A percentile compares a stretch with the other conserved stretches of the same genome.
Evolutionary conservation across 352 stramenopile genomes (phyloP).

Genomic region (Halophytophthora polymorphica): DNA sequence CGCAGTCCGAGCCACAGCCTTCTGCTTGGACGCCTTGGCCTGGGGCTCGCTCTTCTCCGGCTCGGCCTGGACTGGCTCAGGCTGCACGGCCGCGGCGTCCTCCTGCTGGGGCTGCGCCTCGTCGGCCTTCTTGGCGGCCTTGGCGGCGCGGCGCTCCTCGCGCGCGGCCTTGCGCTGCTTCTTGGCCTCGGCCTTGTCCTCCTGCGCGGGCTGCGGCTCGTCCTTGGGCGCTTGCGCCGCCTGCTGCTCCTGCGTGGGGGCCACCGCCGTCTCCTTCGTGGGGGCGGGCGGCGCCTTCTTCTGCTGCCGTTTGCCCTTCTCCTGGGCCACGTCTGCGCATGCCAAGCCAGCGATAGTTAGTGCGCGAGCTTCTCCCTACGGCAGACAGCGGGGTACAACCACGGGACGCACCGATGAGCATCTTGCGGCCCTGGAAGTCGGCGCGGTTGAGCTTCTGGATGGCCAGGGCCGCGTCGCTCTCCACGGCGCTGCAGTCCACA

Average conservation of each 20-base stretch:
- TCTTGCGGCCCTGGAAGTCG: conserved; percentile 75
- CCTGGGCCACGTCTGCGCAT: conserved; percentile 60
- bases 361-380: neutral
- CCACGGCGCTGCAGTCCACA: conserved; percentile 50
- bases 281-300: conserved; percentile 15
- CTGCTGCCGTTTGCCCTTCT: conserved; percentile 52
- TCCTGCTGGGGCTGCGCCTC: conserved; percentile 9
- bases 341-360: conserved; percentile 4
- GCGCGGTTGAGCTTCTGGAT: conserved; percentile 76
- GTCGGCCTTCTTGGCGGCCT: conserved; percentile 13
- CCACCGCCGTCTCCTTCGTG: conserved; percentile 12
- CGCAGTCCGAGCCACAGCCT: conserved; percentile 18
- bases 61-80: conserved; percentile 7
- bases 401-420: conserved; percentile 68
- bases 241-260: conserved; percentile 10
- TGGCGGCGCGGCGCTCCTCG: conserved; percentile 9
- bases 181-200: conserved; percentile 26
- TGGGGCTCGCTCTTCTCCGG: conserved; percentile 7
- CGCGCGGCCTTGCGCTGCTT: conserved; percentile 12
- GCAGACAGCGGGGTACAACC: neutral
- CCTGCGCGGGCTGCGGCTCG: conserved; percentile 14
- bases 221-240: conserved; percentile 7
- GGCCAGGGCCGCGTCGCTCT: conserved; percentile 61
- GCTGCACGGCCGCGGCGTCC: conserved; percentile 15
- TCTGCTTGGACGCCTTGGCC: conserved; percentile 23